A percentile compares a stretch with the other conserved stretches of the same genome.
phyloP scores from a whole-genome alignment of 75 land plant species.

The Selaginella tamariscina region DNA sequence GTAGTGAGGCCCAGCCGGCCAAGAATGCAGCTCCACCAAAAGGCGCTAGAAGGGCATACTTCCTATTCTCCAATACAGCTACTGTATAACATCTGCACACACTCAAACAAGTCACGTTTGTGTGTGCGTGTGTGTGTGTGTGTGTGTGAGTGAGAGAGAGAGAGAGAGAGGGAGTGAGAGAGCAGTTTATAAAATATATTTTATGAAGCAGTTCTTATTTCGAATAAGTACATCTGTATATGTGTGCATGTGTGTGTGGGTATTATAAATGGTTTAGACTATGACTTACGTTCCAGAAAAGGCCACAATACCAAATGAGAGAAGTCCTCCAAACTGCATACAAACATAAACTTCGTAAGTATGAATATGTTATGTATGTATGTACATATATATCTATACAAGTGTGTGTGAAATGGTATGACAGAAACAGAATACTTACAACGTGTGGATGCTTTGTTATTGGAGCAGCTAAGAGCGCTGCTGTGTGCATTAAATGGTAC shows the following conservation, averaged over 20 bases:
- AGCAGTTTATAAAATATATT: too few relatives aligned
- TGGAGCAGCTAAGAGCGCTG: constrained; percentile 77
- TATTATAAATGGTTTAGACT: too few relatives aligned
- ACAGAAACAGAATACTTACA: constrained; percentile 25
- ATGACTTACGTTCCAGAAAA: constrained; percentile 86
- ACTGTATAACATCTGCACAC: constrained; percentile 71
- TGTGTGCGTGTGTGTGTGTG: too few relatives aligned
- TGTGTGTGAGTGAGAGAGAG: too few relatives aligned
- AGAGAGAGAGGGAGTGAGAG: too few relatives aligned
- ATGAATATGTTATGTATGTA: not conserved
- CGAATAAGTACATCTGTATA: too few relatives aligned
- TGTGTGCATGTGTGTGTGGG: too few relatives aligned
- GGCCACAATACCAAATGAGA: constrained; percentile 68
- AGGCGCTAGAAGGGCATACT: constrained; percentile 52
- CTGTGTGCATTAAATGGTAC: constrained; percentile 83
- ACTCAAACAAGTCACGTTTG: too few relatives aligned
- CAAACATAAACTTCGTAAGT: not conserved
- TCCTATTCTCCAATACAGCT: constrained; percentile 68
- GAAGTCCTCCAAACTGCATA: constrained; percentile 69
- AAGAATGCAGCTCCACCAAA: constrained; percentile 86
- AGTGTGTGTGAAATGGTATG: not conserved
- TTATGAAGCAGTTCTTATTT: too few relatives aligned
- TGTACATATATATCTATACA: not conserved
- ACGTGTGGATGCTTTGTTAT: constrained; percentile 56
- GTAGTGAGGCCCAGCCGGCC: constrained; percentile 74